phyloP scores from a whole-genome alignment of 495 filamentous ascomycete genomes.

The Cercophora sp. region DNA sequence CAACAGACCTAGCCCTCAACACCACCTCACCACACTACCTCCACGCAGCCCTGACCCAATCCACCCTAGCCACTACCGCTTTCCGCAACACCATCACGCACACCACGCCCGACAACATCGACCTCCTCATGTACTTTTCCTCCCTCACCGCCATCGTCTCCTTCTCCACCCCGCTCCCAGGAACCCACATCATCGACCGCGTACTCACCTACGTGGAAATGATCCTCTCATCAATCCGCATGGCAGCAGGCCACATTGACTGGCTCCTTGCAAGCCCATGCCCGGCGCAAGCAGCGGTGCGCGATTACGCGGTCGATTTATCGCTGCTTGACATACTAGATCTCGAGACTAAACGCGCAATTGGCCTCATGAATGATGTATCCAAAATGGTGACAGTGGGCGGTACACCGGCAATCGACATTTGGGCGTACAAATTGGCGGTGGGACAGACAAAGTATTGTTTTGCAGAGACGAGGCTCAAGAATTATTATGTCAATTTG shows the following conservation, averaged over 20 bases:
- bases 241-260: not conserved
- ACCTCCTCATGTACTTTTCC: conserved; percentile 6
- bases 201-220: not conserved
- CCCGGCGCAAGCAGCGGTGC: not conserved
- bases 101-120: conserved; percentile 1
- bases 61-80: not conserved
- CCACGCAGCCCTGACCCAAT: not conserved
- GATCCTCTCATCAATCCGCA: not conserved
- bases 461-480: conserved; percentile 1
- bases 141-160: not conserved
- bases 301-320: not conserved
- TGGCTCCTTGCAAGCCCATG: conserved; percentile 4
- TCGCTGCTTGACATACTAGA: not conserved
- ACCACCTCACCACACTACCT: not conserved
- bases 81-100: not conserved
- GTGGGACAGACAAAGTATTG: conserved; percentile 9
- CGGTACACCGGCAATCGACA: not conserved
- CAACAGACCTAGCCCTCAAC: not conserved
- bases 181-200: not conserved
- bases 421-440: not conserved
- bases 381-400: not conserved
- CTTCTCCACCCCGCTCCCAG: not conserved
- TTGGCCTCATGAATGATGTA: not conserved
- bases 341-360: not conserved
- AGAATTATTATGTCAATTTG: not conserved